Evolutionary conservation across 805 yeast genomes (phyloP), one percentile per base, ranked within the genome.

Genomic region (Starmerella vaccinii): DNA sequence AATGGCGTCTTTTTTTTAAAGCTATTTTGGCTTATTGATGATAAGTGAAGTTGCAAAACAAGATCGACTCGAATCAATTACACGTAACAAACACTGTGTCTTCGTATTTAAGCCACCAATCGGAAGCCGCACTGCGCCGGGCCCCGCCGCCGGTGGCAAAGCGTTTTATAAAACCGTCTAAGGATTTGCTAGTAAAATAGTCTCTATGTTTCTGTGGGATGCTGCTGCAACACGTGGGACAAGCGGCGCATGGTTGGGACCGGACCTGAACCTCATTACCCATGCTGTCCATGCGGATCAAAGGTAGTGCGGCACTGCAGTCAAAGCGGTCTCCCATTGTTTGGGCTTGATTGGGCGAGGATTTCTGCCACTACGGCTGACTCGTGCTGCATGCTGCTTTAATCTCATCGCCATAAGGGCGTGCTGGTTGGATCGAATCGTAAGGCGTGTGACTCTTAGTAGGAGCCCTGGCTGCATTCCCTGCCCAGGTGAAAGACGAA

Each of bases 321-420:
- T 16, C 19, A 16, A 2, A 6, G 13, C 10, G 22, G 22, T 5
- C 21, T 9, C 22, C 18, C 22, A n/a, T 16, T 34, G 19, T 34
- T 34, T 34, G 22, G 38, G 38, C 38, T 34, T n/a, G 38, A 34
- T 34, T 34, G 38, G 38, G 38, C n/a, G 18, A 21, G 38, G 38
- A 16, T 34, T 9, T 12, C 22, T 10, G 22, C 38, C 22, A 16
- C 19, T 16, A 16, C 5, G n/a, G 38, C 38, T 34, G 38, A 34
- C 19, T 6, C 8, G 19, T 15, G 38, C 38, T 34, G 38, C 38
- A 34, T 15, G 13, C 38, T 34, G 38, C 38, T 34, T 34, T 34
- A 34, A 34, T 34, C 38, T 34, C 38, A 34, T 19, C 38, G 18
- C 18, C 22, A 16, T 34, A 13, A 34, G 38, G 29, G 29, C 19